phyloP scores from a whole-genome alignment of 2,329 filamentous ascomycete species.

The Didymella arachidicola region DNA sequence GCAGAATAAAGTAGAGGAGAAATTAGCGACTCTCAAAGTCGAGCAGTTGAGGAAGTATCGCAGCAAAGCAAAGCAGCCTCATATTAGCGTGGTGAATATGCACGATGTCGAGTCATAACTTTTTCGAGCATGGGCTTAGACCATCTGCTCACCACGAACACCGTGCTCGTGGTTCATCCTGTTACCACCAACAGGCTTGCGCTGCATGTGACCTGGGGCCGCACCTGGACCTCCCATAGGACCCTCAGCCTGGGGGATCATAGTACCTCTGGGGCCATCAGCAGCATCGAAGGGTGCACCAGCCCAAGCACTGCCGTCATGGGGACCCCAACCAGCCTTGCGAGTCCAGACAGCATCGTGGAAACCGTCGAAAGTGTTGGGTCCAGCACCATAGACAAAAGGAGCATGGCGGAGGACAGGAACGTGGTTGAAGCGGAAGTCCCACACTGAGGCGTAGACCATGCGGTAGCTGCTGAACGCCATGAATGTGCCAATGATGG shows the following conservation, averaged over 20 bases:
- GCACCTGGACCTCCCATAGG: constrained; percentile 32
- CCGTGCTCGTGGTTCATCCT: constrained; percentile 22
- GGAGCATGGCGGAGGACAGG: constrained; percentile 67
- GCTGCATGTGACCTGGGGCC: constrained; percentile 35
- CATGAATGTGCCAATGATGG: constrained; percentile 69
- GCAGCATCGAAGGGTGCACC: constrained; percentile 56
- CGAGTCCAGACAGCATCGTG: constrained; percentile 65
- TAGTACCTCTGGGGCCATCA: constrained; percentile 47
- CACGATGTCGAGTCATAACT: background rate
- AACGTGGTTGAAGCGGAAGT: constrained; percentile 72
- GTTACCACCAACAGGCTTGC: constrained; percentile 41
- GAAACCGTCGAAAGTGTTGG: constrained; percentile 54
- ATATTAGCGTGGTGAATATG: background rate
- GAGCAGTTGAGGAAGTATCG: background rate
- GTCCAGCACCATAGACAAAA: constrained; percentile 60
- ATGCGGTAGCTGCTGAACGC: constrained; percentile 72
- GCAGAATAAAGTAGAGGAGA: background rate
- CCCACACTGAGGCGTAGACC: constrained; percentile 72
- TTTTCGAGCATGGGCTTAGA: constrained; percentile 20
- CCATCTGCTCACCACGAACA: constrained; percentile 38
- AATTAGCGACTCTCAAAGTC: background rate
- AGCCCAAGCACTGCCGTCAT: constrained; percentile 50
- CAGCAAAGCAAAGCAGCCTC: background rate
- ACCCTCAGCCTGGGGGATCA: constrained; percentile 40
- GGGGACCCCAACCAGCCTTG: constrained; percentile 66